Evolutionary conservation across 1,139 yeast species (phyloP).

Genomic region (Blastobotrys elegans): DNA sequence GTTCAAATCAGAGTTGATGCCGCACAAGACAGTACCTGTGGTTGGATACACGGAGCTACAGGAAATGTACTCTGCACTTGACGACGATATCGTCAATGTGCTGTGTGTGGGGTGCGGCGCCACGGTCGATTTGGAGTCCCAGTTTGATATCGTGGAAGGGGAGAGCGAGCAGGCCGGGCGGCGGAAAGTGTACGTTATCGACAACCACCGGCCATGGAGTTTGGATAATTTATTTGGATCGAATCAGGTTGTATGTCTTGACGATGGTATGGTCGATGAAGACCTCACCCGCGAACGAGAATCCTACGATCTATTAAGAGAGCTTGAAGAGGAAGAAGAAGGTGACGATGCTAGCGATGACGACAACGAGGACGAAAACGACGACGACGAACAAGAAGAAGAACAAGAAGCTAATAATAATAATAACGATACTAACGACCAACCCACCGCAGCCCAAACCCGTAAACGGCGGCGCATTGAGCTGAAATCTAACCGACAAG

Average conservation of each 20-base stretch:
- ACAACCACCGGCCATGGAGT: conserved; percentile 96
- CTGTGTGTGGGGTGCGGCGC: conserved; percentile 94
- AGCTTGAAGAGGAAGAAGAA: conserved; percentile 31
- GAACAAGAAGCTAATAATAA: conserved; percentile 8
- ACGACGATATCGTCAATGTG: conserved; percentile 71
- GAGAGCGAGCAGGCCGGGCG: conserved; percentile 27
- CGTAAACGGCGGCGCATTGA: conserved; percentile 11
- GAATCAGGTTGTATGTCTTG: conserved; percentile 73
- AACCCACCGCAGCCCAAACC: conserved; percentile 1
- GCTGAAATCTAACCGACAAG: not conserved
- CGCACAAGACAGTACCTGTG: conserved; percentile 88
- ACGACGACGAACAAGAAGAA: conserved; percentile 17
- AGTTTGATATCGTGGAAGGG: conserved; percentile 57
- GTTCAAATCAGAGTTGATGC: conserved; percentile 75
- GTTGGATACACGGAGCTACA: conserved; percentile 84
- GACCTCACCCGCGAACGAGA: conserved; percentile 24
- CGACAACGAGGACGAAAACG: conserved; percentile 27
- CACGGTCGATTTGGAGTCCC: conserved; percentile 76
- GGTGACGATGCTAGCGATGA: conserved; percentile 19
- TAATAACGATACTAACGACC: not conserved
- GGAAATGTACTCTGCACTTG: conserved; percentile 57
- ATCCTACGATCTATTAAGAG: conserved; percentile 34
- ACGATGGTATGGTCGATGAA: conserved; percentile 67
- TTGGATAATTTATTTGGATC: conserved; percentile 88
- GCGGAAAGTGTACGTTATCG: conserved; percentile 70